These are phyloP conservation scores for slime mould (Dictyostelium discoideum) DNA, from an alignment of 78 protist species.

Conservation along the genomic window dicty_2.7 NC_007090.3:30001-30500, in stretches of 20 bases:
- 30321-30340: slow-evolving; percentile 27
- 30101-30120: slow-evolving; percentile 21
- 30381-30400: neutral
- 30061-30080: slow-evolving; percentile 34
- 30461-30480: neutral
- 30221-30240: slow-evolving; percentile 57
- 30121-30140: too few relatives aligned
- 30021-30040: neutral
- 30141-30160: slow-evolving; percentile 43
- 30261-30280: slow-evolving; percentile 24
- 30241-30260: slow-evolving; percentile 26
- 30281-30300: slow-evolving; percentile 51
- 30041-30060: neutral
- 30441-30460: neutral
- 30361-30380: neutral
- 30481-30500: slow-evolving; percentile 38
- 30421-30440: neutral
- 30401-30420: neutral
- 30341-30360: neutral
- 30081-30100: slow-evolving; percentile 38
- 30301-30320: slow-evolving; percentile 27
- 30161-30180: slow-evolving; percentile 37
- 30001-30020: neutral
- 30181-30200: neutral
- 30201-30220: slow-evolving; percentile 53